A percentile compares a stretch with the other conserved stretches of the same genome.
Conservation (phyloP, 2,329 filamentous ascomycete species). For the Paracoccidioides lutzii region DNA sequence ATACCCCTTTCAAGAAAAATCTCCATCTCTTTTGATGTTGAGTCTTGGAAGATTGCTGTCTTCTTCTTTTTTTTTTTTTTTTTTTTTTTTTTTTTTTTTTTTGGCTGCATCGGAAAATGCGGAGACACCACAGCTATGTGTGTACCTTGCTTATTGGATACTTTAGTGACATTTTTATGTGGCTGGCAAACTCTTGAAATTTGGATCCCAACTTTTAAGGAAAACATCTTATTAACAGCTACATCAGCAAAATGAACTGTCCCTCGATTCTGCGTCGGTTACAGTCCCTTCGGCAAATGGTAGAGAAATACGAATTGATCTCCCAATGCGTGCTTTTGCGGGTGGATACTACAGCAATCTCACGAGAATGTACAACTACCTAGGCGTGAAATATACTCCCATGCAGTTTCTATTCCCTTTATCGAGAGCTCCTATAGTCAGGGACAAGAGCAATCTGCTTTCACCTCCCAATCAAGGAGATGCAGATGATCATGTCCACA, state of each 20-base stretch:
- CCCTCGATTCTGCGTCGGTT: slow-evolving; percentile 35
- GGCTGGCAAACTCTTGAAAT: not conserved
- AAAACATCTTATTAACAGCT: slow-evolving; percentile 4
- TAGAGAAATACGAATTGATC: slow-evolving; percentile 27
- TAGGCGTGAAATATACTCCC: slow-evolving; percentile 38
- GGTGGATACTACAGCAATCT: slow-evolving; percentile 45
- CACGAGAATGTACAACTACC: slow-evolving; percentile 43
- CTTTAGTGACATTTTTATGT: not conserved
- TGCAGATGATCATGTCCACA: slow-evolving; percentile 2
- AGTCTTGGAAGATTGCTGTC: too few relatives aligned
- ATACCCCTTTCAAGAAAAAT: too few relatives aligned
- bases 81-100: too few relatives aligned
- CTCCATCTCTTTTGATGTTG: too few relatives aligned
- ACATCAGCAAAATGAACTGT: slow-evolving; percentile 30
- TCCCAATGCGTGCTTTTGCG: slow-evolving; percentile 42
- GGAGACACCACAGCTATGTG: too few relatives aligned
- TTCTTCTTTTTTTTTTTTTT: too few relatives aligned
- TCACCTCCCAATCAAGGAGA: slow-evolving; percentile 1
- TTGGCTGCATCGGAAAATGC: too few relatives aligned
- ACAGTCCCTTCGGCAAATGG: slow-evolving; percentile 20
- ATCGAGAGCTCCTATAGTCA: slow-evolving; percentile 19
- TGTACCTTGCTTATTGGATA: too few relatives aligned
- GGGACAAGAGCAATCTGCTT: not conserved
- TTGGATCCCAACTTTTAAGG: not conserved
- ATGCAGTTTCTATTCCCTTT: slow-evolving; percentile 44